Conservation (phyloP, 257 asterid species). For the Solanum pinnatisectum region DNA sequence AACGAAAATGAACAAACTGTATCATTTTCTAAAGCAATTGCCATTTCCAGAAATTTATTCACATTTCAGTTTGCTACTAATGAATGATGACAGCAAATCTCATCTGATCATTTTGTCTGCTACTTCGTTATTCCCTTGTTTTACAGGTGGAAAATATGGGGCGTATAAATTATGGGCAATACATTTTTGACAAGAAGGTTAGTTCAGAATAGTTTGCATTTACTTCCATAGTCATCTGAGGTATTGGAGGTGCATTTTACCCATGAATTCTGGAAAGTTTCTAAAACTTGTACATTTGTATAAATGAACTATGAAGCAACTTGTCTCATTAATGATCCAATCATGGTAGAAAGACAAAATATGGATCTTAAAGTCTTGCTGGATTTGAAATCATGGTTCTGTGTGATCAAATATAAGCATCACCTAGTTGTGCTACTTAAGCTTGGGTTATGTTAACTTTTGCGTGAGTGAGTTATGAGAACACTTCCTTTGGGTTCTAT, state of each 20-base stretch:
- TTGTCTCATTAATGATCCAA: background rate
- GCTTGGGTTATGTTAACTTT: background rate
- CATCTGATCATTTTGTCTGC: background rate
- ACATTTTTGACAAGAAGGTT: slow-evolving; percentile 81
- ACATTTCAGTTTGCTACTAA: background rate
- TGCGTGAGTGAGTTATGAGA: background rate
- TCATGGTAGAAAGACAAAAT: background rate
- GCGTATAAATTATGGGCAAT: slow-evolving; percentile 73
- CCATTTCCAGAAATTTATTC: background rate
- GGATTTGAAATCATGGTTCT: background rate
- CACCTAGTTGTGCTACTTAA: background rate
- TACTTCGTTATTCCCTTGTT: slow-evolving; percentile 5
- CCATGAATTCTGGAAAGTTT: background rate
- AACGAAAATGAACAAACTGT: background rate
- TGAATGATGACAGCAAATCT: background rate
- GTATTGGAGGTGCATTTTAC: background rate
- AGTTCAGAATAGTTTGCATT: background rate
- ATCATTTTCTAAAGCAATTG: background rate
- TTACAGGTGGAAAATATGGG: slow-evolving; percentile 96
- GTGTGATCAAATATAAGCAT: background rate
- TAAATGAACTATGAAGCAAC: background rate
- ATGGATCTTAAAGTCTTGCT: background rate
- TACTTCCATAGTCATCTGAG: background rate
- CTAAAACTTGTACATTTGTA: background rate
- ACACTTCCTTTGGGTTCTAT: background rate